Evolutionary conservation across 768 basidiomycete species (phyloP), one percentile per base, ranked within the genome.

Genomic region (Boletellus ananiceps): DNA sequence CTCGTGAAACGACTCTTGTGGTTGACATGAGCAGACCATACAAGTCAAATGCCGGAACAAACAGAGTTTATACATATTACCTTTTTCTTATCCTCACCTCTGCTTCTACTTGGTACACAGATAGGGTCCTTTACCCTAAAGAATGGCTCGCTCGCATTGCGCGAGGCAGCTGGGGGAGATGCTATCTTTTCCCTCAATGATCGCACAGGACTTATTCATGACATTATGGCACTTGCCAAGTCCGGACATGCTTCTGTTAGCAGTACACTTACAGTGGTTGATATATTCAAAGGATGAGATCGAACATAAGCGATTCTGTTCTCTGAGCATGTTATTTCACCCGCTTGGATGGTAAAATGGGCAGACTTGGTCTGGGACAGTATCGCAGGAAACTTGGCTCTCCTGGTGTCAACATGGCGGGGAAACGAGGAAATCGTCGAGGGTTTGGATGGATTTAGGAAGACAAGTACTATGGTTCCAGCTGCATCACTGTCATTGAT

Each of bases 11-110:
- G 34, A 74, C 72, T 16, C 78, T 93, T 57, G 65, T 78, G 16
- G 57, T 97, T n/a, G 84, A 91, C 65, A 88, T 82, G 12, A 80
- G 69, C 65, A 81, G 78, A 61, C 73, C 82, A 5, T 98, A 85
- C 77, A 98, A 98, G 71, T 71, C 98, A 53, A 98, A 98, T 63
- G 86, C 86, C 3, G 85, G 85, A 36, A 93, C 92, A 1, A 79
- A 80, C 44, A 93, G 94, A 51, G 88, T 95, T 57, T 98, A 91
- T 91, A 57, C 54, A 91, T 1, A 34, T 40, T 75, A 8, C 9
- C 47, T 53, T 16, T 40, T 18, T 44, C 42, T 11, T 6, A 25
- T 11, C 29, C 18, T 23, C 7, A 16, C 40, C 40, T 15, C 19
- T 49, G 23, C 47, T 35, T 40, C 46, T 47, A 52, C 8, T 19